A percentile compares a stretch with the other conserved stretches of the same genome.
Evolutionary conservation across 2,329 filamentous ascomycete genomes (phyloP).

Genomic region (Cercospora brassicicola): DNA sequence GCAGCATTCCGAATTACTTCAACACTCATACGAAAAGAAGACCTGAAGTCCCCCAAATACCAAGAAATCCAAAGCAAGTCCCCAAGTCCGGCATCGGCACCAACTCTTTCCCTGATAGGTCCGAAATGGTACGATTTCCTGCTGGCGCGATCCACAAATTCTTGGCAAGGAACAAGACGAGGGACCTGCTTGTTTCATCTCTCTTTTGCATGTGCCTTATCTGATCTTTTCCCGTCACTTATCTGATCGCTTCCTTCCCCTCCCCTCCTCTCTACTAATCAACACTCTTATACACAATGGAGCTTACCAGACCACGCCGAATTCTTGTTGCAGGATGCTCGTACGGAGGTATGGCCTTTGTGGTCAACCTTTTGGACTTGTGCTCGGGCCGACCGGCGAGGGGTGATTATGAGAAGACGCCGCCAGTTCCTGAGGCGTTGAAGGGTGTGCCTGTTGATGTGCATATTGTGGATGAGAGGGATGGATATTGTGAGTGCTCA

Average conservation of each 20-base stretch:
- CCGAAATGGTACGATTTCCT: not conserved
- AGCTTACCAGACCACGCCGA: not conserved
- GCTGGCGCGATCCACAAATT: not conserved
- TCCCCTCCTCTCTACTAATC: not conserved
- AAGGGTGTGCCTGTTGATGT: constrained; percentile 57
- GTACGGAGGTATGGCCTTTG: constrained; percentile 22
- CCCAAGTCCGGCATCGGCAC: not conserved
- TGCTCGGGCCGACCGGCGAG: constrained; percentile 15
- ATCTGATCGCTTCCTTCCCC: constrained; percentile 2
- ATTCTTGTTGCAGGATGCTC: constrained; percentile 23
- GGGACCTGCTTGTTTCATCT: not conserved
- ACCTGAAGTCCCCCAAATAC: not conserved
- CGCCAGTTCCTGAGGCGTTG: constrained; percentile 16
- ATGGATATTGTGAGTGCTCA: constrained; percentile 67
- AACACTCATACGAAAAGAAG: not conserved
- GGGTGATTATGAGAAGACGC: constrained; percentile 13
- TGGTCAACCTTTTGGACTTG: constrained; percentile 22
- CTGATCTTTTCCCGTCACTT: constrained; percentile 5
- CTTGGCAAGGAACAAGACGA: not conserved
- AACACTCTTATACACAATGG: not conserved
- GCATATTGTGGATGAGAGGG: constrained; percentile 74
- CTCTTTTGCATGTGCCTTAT: constrained; percentile 12
- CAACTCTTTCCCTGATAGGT: not conserved
- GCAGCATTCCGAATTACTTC: not conserved
- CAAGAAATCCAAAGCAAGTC: not conserved